Base-by-base conservation (phyloP, 1,284 basidiomycete genomes). In the Malassezia globosa region DNA sequence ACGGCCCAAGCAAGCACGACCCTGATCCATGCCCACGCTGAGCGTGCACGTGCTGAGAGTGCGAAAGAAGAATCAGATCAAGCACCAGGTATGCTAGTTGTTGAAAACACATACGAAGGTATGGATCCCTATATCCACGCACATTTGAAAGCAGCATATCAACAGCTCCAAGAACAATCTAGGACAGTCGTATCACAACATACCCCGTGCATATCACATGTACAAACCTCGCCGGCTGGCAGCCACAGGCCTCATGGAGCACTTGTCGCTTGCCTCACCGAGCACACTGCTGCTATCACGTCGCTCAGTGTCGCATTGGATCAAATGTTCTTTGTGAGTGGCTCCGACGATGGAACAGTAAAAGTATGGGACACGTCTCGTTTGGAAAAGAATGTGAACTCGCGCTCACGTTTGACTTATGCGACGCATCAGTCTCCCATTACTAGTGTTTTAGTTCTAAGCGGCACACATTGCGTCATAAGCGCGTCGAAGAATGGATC, bases 271-370 rank as follows among this genome's bases (percentile, higher is more conserved):
- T 66, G 63, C 38, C 64, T 69, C 44, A 61, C 79, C 18, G 86
- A 71, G 44, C 65, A 69, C 44, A 53, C 59, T 7, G 60, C 48
- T 23, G 47, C 59, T 1, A 77, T 97, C 52, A 87, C 83, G 1
- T 79, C 81, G 1, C 76, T 97, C 14, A 83, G 83, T 0, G 85
- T 92, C 8, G 84, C 92, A 1, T 87, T 89, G 0, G 94, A 97
- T 67, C 87, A 94, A 57, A 75, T 82, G 57, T 99, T 95, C 76
- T 96, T 97, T 62, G 83, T 87, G 1, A 85, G 89, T 0, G 80
- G 82, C 0, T 90, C 87, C 1, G 81, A 85, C 56, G 88, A 94
- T 65, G 82, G 82, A 57, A 83, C 81, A 0, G 79, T 90, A 54
- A 84, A 85, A 66, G 77, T 87, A 5, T 87, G 85, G 85, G 85